Evolutionary conservation across 768 basidiomycete species (phyloP).

Genomic region (Macrocybe gigantea): DNA sequence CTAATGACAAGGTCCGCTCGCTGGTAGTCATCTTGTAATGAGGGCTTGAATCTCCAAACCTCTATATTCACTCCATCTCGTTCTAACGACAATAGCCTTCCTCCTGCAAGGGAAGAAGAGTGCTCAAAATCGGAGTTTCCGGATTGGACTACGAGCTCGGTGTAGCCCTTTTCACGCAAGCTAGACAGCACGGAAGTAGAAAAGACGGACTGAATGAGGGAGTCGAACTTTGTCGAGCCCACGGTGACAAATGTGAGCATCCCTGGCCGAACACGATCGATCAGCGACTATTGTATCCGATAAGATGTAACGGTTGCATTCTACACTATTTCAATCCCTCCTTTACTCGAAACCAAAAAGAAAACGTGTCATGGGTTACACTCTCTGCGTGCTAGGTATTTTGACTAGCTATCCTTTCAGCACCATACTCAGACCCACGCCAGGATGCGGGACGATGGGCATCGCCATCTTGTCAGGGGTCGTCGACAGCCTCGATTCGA

Average conservation of each 20-base stretch:
- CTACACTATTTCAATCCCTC: conserved; percentile 4
- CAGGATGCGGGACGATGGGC: conserved; percentile 99
- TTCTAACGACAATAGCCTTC: conserved; percentile 15
- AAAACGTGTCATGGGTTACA: conserved; percentile 70
- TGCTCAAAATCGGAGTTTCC: conserved; percentile 58
- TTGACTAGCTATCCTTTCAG: conserved; percentile 4
- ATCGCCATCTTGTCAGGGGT: conserved; percentile 92
- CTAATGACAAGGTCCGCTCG: conserved; percentile 79
- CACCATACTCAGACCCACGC: conserved; percentile 11
- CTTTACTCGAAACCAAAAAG: conserved; percentile 8
- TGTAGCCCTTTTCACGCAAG: conserved; percentile 52
- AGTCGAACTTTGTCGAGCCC: conserved; percentile 84
- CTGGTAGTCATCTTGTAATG: conserved; percentile 59
- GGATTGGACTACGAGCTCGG: conserved; percentile 65
- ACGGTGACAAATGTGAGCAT: conserved; percentile 76
- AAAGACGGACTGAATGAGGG: conserved; percentile 57
- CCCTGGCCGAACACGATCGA: conserved; percentile 8
- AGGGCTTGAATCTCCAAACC: conserved; percentile 69
- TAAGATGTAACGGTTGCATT: too few species aligned
- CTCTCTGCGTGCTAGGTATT: conserved; percentile 80
- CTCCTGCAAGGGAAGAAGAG: conserved; percentile 21
- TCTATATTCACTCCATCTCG: conserved; percentile 48
- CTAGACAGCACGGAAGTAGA: conserved; percentile 51
- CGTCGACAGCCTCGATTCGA: conserved; percentile 67
- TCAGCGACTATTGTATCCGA: conserved; percentile 1